These are phyloP conservation scores for Salicornia ramosissima DNA, from an alignment of 148 eudicot species.

Conservation along the genomic window DNA sequence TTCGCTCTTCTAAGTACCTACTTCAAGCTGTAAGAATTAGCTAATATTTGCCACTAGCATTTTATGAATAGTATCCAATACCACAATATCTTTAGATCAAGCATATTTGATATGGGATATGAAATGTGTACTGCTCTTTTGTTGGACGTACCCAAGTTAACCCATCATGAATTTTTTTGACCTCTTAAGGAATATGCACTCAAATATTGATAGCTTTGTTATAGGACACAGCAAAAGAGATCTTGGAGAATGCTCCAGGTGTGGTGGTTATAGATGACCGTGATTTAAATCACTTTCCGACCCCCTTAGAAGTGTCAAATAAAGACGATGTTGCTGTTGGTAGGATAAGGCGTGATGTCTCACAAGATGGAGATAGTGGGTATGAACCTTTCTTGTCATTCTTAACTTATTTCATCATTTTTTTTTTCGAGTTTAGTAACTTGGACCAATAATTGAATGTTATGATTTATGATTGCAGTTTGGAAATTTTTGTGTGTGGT, in stretches of 20 bases:
- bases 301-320: constrained; percentile 89
- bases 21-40: neutral
- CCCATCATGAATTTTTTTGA: neutral
- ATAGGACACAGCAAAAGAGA: constrained; percentile 73
- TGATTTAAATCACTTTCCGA: constrained; percentile 71
- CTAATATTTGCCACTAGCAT: neutral
- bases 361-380: constrained; percentile 85
- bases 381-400: constrained; percentile 15
- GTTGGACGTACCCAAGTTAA: neutral
- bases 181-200: neutral
- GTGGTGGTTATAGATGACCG: constrained; percentile 88
- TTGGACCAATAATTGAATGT: neutral
- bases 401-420: neutral
- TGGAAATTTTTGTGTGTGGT: constrained; percentile 96
- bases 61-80: neutral
- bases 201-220: neutral
- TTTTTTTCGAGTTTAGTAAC: neutral
- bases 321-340: constrained; percentile 95
- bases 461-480: constrained; percentile 37
- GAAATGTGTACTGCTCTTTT: neutral
- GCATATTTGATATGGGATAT: too few relatives aligned
- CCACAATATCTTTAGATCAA: too few relatives aligned
- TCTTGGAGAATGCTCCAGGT: constrained; percentile 76
- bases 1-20: too few relatives aligned
- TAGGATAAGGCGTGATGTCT: constrained; percentile 84